Evolutionary conservation across 2,329 filamentous ascomycete genomes (phyloP).

Genomic region (Fusarium nygamai): DNA sequence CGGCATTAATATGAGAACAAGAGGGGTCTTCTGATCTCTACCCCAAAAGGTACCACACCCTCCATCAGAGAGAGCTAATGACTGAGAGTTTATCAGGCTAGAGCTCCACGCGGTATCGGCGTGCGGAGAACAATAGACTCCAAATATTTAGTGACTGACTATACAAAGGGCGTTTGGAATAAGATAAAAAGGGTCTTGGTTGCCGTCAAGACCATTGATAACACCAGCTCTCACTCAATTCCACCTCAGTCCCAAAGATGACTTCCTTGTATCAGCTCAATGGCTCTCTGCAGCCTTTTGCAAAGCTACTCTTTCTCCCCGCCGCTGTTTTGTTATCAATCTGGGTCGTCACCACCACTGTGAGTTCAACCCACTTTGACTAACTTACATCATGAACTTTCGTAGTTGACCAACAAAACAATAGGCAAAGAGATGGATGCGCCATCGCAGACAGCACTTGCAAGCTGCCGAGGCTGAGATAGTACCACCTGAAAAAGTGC

Average conservation of each 20-base stretch:
- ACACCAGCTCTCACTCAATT: background rate
- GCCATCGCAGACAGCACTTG: slow-evolving; percentile 6
- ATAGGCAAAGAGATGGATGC: slow-evolving; percentile 37
- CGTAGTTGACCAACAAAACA: background rate
- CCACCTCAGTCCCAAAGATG: background rate
- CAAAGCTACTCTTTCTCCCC: slow-evolving; percentile 16
- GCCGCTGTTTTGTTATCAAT: slow-evolving; percentile 9
- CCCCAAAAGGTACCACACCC: slow-evolving; percentile 10
- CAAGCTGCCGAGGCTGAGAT: background rate
- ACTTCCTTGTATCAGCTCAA: background rate
- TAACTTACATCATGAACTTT: background rate
- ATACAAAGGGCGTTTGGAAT: background rate
- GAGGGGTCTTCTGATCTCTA: slow-evolving; percentile 9
- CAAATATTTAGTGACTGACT: background rate
- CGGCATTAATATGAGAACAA: slow-evolving; percentile 11
- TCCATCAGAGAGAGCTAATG: slow-evolving; percentile 1
- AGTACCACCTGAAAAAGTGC: background rate
- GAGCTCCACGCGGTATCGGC: slow-evolving; percentile 29
- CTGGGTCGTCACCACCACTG: slow-evolving; percentile 12
- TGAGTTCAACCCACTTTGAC: background rate
- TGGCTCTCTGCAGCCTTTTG: background rate
- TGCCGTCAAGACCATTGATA: background rate
- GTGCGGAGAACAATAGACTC: slow-evolving; percentile 21
- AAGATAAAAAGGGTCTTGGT: background rate
- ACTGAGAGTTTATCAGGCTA: slow-evolving; percentile 4